These are phyloP conservation scores for Ganoderma boninense DNA, from an alignment of 1,284 basidiomycete species.

Conservation along the genomic window DNA sequence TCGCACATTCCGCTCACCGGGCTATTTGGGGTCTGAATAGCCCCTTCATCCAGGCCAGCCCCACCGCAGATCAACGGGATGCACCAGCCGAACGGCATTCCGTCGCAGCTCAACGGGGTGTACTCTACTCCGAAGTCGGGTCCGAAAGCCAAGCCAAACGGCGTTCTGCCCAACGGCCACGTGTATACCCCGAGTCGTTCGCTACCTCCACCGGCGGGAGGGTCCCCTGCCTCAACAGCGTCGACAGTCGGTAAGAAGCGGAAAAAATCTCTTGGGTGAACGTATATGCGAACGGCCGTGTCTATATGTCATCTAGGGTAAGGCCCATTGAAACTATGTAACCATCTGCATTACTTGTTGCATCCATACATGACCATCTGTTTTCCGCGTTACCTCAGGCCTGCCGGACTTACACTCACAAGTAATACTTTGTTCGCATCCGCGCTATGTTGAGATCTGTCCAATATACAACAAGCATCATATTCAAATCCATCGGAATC, in stretches of 20 bases:
- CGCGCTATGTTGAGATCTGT: constrained; percentile 24
- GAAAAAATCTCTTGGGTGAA: constrained; percentile 45
- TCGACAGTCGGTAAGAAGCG: constrained; percentile 46
- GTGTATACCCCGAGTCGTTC: constrained; percentile 27
- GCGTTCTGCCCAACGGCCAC: constrained; percentile 27
- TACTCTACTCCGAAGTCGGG: constrained; percentile 26
- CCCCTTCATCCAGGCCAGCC: constrained; percentile 19
- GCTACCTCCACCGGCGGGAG: constrained; percentile 20
- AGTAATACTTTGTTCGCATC: constrained; percentile 31
- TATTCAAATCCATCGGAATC: neutral
- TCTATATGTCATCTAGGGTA: neutral
- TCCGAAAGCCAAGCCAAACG: constrained; percentile 32
- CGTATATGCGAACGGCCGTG: neutral
- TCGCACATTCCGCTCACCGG: constrained; percentile 13
- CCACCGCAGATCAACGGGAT: constrained; percentile 33
- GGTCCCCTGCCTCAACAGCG: constrained; percentile 33
- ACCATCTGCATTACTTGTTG: constrained; percentile 18
- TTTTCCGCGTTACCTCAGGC: neutral
- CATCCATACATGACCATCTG: constrained; percentile 16
- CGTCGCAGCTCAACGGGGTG: constrained; percentile 34
- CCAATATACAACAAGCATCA: constrained; percentile 22
- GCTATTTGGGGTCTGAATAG: constrained; percentile 9
- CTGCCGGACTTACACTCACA: constrained; percentile 9
- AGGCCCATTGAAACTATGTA: constrained; percentile 2
- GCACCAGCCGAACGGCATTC: constrained; percentile 34